Base-by-base conservation (phyloP, 2,329 filamentous ascomycete species). In the Claviceps africana region DNA sequence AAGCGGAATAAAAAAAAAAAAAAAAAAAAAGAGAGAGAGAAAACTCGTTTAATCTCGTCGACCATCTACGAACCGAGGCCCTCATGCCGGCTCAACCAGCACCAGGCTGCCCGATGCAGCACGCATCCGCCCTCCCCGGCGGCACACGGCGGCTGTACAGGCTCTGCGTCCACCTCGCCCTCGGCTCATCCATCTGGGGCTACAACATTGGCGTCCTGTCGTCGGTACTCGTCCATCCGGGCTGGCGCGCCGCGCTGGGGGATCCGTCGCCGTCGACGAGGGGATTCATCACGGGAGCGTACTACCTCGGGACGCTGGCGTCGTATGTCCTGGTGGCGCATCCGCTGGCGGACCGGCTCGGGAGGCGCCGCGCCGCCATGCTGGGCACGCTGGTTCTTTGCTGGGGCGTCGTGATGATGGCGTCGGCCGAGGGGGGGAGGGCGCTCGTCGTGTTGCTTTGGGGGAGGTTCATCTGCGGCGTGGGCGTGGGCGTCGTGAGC, bases 161-260 rank as follows among this genome's bases (percentile, higher is more conserved):
- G 4, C 62, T 77, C 42, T 77, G 74, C 58, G 57, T 72, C 10
- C 76, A 78, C 58, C 76, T 78, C 53, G 75, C 73, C 1, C 58
- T 79, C n/a, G 76, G 75, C 13, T 75, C 76, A 2, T 75, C 77
- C 39, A 70, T 76, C 25, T 79, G 76, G 75, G 76, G 77, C 15
- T 80, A 81, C 62, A 78, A 79, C 59, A 72, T 81, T 57, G 78
- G 77, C 50, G 70, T 81, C 44, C 67, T 80, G 19, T 75, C 75
- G 1, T 76, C 76, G 1, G 68, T 81, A 39, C 74, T 79, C 50
- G 74, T 78, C 5, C 73, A 79, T 57, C 72, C 72, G 0, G 77
- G 77, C 19, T 81, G 77, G 65, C 64, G 65, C n/a, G 61, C 67
- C 19, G 65, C 72, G 7, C 68, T 79, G 11, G 62, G 70, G 48